Percentiles rank a stretch among this genome's conserved stretches.
These are phyloP conservation scores for Aspergillaceae sp. DNA, from an alignment of 2,329 filamentous ascomycete genomes.

Conservation along the genomic window DNA sequence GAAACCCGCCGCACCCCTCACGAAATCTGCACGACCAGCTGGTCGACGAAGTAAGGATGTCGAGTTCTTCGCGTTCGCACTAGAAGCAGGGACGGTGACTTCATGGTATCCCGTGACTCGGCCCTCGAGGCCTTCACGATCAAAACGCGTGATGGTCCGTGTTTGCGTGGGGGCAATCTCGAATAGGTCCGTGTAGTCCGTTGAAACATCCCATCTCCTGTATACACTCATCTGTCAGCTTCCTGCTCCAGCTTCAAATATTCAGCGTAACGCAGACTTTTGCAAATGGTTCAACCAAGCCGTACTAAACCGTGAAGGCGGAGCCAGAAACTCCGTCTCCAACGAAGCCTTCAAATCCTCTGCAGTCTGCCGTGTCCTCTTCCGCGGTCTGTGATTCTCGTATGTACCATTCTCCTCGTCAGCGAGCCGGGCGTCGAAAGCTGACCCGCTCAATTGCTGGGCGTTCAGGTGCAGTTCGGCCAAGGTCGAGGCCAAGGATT, in stretches of 20 bases:
- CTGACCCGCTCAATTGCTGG: conserved; percentile 13
- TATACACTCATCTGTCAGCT: too few species aligned
- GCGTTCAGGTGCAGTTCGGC: conserved; percentile 19
- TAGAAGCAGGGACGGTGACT: conserved; percentile 81
- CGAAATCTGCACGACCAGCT: conserved; percentile 78
- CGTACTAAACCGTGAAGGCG: conserved; percentile 67
- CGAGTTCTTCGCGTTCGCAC: conserved; percentile 88
- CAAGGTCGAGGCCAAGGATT: conserved; percentile 20
- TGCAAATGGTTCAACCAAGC: conserved; percentile 86
- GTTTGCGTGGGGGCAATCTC: conserved; percentile 83
- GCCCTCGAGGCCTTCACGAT: conserved; percentile 82
- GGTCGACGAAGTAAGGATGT: conserved; percentile 83
- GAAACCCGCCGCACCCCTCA: conserved; percentile 84
- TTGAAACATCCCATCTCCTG: conserved; percentile 68
- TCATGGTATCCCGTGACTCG: conserved; percentile 89
- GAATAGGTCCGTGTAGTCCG: conserved; percentile 77
- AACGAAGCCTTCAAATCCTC: conserved; percentile 61
- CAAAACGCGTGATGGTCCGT: conserved; percentile 88
- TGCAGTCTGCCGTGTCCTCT: conserved; percentile 39
- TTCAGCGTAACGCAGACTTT: conserved; percentile 43
- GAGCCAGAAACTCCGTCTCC: conserved; percentile 68
- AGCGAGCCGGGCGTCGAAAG: conserved; percentile 22
- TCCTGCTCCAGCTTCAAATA: too few species aligned
- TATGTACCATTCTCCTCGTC: conserved; percentile 22
- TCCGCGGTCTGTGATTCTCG: conserved; percentile 33